Evolutionary conservation across 2,329 filamentous ascomycete species (phyloP), one percentile per base, ranked within the genome.

Genomic region (Ophiostoma australiae): DNA sequence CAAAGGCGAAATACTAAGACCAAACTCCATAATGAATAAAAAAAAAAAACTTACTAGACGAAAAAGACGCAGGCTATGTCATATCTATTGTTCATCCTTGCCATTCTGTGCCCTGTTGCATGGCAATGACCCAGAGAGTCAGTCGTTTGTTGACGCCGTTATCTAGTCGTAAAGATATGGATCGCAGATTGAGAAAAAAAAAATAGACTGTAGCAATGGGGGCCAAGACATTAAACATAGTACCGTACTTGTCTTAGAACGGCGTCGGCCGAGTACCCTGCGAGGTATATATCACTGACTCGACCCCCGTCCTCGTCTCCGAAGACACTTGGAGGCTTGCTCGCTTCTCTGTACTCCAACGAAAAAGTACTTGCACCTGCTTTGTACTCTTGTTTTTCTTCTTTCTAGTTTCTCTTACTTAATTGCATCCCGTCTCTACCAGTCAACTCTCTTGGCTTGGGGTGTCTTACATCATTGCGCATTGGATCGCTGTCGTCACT

Each of bases 81-180:
- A 58, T 58, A 58, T 58, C 52, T 27, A 13, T 58, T 58, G 52
- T 58, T 27, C 23, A 58, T 58, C 52, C n/a, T 27, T 58, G 52
- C 23, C 23, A 3, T 27, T 58, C 52, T 58, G 52, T 58, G 23
- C n/a, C n/a, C 23, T n/a, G 17, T 58, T 11, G 52, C 52, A 58
- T 58, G 23, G 52, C n/a, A 55, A 5, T 17, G 44, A 58, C 52
- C 52, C 52, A 58, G 52, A 58, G n/a, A 58, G 4, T 4, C 5
- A 15, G n/a, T 13, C 3, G n/a, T 58, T 11, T 10, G 52, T 27
- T 5, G 23, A 58, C 52, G 23, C 11, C 52, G 52, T 58, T 58
- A 58, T 58, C 52, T n/a, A 27, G 52, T 15, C 27, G 52, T 31
- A 17, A 58, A 58, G 13, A 27, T 13, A 27, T 58, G 44, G 27